Evolutionary conservation across 2,329 filamentous ascomycete species (phyloP), one percentile per base, ranked within the genome.

Genomic region (Atkinsonella texensis): DNA sequence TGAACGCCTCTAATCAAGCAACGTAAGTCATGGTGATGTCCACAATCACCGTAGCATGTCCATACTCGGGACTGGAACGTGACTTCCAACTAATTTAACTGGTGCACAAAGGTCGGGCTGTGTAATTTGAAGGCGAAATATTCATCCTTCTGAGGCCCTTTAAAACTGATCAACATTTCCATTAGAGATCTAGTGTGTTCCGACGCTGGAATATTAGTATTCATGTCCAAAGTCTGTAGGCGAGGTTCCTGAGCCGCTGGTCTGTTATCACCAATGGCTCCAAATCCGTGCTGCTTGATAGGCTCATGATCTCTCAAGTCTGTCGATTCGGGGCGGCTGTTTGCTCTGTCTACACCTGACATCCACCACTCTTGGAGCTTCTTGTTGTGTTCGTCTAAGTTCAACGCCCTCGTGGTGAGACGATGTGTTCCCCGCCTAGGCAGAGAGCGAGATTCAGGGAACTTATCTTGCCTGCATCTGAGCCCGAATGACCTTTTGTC

Each of bases 351-450:
- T 23, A 52, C 44, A 35, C 53, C 52, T 9, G 49, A 48, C 18
- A 53, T 49, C 56, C 56, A 58, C 13, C 18, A 51, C 9, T 50
- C 23, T 10, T 57, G 42, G 13, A 54, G 18, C 39, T 46, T 39
- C 10, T 17, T 12, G 40, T 49, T 50, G 23, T 51, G 53, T 15
- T 43, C 54, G 8, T 32, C 33, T 43, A 28, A 63, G 42, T 62
- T 53, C 11, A 63, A 62, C 28, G 58, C 54, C 28, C 28, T 28
- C 28, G 28, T 28, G 23, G 59, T 55, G 46, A 57, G 50, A 6
- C 54, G 53, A 46, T 53, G 54, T 7, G 62, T 59, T 8, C 28
- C 5, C 28, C 4, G 28, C 28, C 28, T 6, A 28, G 4, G 28
- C 7, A 8, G 28, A 28, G 28, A 28, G 28, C 28, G 28, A 28